phyloP scores from a whole-genome alignment of 164 flowering plant species.

The Hamamelis virginiana region DNA sequence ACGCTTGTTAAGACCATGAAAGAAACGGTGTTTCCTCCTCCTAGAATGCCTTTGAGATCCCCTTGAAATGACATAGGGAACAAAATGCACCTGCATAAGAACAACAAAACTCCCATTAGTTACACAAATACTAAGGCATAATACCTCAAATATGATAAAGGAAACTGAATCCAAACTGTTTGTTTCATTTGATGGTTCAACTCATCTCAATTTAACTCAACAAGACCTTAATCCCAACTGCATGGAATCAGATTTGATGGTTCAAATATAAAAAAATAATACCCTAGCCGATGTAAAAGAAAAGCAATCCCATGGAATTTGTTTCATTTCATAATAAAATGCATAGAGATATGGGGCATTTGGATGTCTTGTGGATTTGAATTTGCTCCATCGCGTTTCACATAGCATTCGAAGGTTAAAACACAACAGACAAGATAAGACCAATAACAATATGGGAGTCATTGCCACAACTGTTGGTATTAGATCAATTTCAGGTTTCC shows the following conservation, averaged over 20 bases:
- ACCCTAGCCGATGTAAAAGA: not conserved
- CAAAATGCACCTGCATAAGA: conserved; percentile 49
- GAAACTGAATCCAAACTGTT: not conserved
- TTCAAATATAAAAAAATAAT: too few relatives aligned
- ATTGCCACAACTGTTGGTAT: too few relatives aligned
- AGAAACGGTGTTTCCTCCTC: conserved; percentile 64
- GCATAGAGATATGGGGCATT: not conserved
- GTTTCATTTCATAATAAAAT: not conserved
- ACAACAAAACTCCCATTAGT: not conserved
- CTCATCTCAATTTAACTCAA: too few relatives aligned
- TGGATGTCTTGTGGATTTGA: not conserved
- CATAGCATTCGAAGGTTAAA: not conserved
- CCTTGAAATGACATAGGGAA: conserved; percentile 38
- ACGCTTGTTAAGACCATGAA: conserved; percentile 57
- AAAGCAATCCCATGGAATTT: not conserved
- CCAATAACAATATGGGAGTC: not conserved
- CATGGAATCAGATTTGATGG: too few relatives aligned
- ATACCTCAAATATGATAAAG: not conserved
- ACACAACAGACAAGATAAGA: not conserved
- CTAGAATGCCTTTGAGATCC: conserved; percentile 38
- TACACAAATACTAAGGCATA: not conserved
- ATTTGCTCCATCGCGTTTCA: not conserved
- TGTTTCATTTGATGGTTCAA: not conserved
- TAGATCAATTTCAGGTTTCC: not conserved
- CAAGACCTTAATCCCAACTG: too few relatives aligned